Conservation (phyloP, 192 early-diverging fungal genomes). For the Diversispora epigaea region DNA sequence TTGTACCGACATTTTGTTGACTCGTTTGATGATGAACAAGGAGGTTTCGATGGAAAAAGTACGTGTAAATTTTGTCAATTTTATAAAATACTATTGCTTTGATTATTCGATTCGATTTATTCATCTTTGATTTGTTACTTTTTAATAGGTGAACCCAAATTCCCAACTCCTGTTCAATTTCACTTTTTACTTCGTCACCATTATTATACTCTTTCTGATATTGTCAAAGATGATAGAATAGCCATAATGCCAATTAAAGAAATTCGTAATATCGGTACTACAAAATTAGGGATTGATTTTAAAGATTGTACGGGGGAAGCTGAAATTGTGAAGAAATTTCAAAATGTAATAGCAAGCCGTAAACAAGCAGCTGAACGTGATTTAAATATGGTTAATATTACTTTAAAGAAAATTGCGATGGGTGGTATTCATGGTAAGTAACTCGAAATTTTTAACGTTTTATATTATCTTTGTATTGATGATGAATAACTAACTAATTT, state of each 20-base stretch:
- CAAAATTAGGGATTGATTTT: constrained; percentile 27
- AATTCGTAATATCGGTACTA: constrained; percentile 8
- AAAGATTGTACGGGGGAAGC: constrained; percentile 23
- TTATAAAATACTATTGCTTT: background rate
- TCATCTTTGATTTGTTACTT: too few relatives aligned
- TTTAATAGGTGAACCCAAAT: constrained; percentile 60
- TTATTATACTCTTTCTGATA: constrained; percentile 31
- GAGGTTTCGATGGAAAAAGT: constrained; percentile 51
- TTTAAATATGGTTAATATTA: constrained; percentile 44
- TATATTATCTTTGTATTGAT: too few relatives aligned
- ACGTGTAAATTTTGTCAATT: background rate
- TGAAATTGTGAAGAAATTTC: constrained; percentile 23
- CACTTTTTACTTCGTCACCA: constrained; percentile 55
- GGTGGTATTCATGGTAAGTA: constrained; percentile 51
- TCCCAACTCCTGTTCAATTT: constrained; percentile 58
- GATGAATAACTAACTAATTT: too few relatives aligned
- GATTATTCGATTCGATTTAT: too few relatives aligned
- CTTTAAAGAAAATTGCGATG: constrained; percentile 43
- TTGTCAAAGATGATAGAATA: background rate
- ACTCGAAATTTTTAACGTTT: too few relatives aligned
- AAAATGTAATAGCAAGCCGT: constrained; percentile 14
- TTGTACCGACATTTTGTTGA: constrained; percentile 42
- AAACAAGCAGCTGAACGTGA: constrained; percentile 30
- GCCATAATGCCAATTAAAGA: constrained; percentile 25
- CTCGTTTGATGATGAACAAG: constrained; percentile 47